phyloP scores from a whole-genome alignment of 768 basidiomycete species.

The Termitomyces sp. region DNA sequence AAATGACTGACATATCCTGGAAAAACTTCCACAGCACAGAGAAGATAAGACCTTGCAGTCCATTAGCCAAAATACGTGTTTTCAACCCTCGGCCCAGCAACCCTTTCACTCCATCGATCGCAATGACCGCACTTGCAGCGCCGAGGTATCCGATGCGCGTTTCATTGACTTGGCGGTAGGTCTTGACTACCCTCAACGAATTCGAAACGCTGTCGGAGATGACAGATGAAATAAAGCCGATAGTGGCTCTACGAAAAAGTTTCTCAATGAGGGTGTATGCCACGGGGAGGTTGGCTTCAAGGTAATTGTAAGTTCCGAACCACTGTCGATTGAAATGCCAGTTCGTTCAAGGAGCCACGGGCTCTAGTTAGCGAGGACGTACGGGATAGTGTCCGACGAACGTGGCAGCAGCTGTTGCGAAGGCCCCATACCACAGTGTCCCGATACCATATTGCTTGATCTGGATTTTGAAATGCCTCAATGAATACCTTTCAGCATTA shows the following conservation, averaged over 20 bases:
- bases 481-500: neutral
- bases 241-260: constrained; percentile 78
- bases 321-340: constrained; percentile 36
- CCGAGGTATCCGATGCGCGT: constrained; percentile 72
- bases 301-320: constrained; percentile 84
- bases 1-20: constrained; percentile 68
- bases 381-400: constrained; percentile 92
- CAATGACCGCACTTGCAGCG: constrained; percentile 73
- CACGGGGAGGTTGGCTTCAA: constrained; percentile 55
- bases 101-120: constrained; percentile 68
- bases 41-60: constrained; percentile 89
- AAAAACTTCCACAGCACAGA: constrained; percentile 89
- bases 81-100: constrained; percentile 87
- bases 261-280: constrained; percentile 48
- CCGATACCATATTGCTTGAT: constrained; percentile 71
- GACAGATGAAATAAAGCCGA: constrained; percentile 85
- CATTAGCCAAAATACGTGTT: constrained; percentile 86
- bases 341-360: neutral
- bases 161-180: constrained; percentile 89
- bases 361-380: constrained; percentile 13
- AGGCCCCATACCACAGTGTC: constrained; percentile 84
- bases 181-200: constrained; percentile 89
- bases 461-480: constrained; percentile 24
- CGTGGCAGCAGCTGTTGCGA: constrained; percentile 90
- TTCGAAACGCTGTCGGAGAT: constrained; percentile 85